Evolutionary conservation across 2,329 filamentous ascomycete genomes (phyloP).

Genomic region (Aspergillus thermomutatus): DNA sequence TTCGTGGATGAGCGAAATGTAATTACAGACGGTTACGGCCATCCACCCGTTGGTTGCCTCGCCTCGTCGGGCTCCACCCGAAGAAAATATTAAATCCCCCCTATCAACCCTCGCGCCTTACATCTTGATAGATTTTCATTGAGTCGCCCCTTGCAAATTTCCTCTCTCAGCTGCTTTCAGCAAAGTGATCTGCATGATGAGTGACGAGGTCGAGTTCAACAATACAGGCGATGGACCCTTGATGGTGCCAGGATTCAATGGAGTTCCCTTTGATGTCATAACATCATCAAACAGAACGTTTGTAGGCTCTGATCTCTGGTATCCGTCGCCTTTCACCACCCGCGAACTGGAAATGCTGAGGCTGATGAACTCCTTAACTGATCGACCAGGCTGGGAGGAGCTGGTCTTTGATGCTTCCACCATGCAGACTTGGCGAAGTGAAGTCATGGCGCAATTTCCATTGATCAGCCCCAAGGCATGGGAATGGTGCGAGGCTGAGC

Average conservation of each 20-base stretch:
- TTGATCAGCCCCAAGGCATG: slow-evolving; percentile 12
- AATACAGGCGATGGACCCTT: not conserved
- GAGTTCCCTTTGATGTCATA: not conserved
- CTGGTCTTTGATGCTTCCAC: not conserved
- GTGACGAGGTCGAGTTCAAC: not conserved
- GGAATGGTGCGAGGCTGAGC: slow-evolving; percentile 11
- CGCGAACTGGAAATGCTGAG: slow-evolving; percentile 6
- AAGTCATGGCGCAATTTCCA: slow-evolving; percentile 1
- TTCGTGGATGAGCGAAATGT: not conserved
- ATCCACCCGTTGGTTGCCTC: not conserved
- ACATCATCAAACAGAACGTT: not conserved
- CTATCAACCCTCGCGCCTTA: not conserved
- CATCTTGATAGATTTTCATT: not conserved
- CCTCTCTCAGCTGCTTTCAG: not conserved
- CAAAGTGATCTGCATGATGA: not conserved
- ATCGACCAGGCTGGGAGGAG: slow-evolving; percentile 5
- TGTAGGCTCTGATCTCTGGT: not conserved
- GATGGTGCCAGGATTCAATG: not conserved
- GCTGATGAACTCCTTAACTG: slow-evolving; percentile 8
- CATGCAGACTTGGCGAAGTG: slow-evolving; percentile 4
- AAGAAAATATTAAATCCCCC: not conserved
- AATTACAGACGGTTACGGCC: not conserved
- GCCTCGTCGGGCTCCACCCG: not conserved
- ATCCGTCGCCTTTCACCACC: slow-evolving; percentile 1
- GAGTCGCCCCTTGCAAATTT: not conserved